A percentile compares a stretch with the other conserved stretches of the same genome.
Evolutionary conservation across 495 filamentous ascomycete species (phyloP).

Genomic region (Neurospora sp.): DNA sequence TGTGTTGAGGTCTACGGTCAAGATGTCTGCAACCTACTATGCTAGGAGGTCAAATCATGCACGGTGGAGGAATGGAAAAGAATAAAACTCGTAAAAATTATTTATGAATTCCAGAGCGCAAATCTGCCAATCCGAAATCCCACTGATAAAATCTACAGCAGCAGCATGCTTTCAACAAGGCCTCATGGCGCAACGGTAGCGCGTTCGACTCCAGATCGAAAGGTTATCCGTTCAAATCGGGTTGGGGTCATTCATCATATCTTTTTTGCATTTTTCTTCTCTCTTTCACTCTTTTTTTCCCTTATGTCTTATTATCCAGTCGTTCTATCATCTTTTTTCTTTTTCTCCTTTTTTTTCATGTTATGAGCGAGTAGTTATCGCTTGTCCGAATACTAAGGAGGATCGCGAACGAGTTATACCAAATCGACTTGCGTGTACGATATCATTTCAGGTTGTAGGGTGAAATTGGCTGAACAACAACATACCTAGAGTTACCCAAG

Average conservation of each 20-base stretch:
- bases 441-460: neutral
- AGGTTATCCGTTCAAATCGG: constrained; percentile 28
- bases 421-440: neutral
- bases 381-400: neutral
- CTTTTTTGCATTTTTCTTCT: neutral
- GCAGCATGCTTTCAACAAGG: neutral
- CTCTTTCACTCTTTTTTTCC: neutral
- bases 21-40: neutral
- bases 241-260: neutral
- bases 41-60: neutral
- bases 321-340: neutral
- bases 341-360: neutral
- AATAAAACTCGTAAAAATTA: neutral
- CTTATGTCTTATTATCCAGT: neutral
- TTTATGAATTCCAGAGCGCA: neutral
- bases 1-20: neutral
- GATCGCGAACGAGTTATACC: neutral
- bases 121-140: neutral
- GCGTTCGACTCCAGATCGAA: constrained; percentile 38
- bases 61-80: neutral
- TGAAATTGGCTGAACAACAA: neutral
- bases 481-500: neutral
- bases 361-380: neutral
- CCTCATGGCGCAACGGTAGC: constrained; percentile 30
- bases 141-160: neutral